Conservation (phyloP, 495 filamentous ascomycete genomes). For the Pyrenopolyporus hunteri region DNA sequence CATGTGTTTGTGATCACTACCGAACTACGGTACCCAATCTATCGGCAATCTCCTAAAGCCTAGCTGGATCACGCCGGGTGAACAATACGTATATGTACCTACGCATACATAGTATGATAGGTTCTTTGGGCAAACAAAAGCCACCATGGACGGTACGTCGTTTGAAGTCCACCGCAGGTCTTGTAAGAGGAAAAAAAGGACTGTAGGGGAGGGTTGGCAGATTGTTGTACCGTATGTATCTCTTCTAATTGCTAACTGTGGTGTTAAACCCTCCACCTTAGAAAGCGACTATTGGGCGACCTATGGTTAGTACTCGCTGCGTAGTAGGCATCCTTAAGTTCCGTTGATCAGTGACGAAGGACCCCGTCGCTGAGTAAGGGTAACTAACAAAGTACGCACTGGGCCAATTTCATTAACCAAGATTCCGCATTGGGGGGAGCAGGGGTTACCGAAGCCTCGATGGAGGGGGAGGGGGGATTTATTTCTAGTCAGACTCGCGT, state of each 20-base stretch:
- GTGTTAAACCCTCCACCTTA: conserved; percentile 6
- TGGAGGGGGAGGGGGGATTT: not conserved
- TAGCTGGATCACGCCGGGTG: not conserved
- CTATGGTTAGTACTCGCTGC: conserved; percentile 1
- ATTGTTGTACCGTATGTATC: not conserved
- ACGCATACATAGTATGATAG: not conserved
- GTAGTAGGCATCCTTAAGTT: conserved; percentile 14
- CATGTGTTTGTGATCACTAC: conserved; percentile 23
- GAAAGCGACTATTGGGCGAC: not conserved
- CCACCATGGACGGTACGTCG: not conserved
- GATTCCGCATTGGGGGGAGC: not conserved
- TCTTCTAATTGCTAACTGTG: too few relatives aligned
- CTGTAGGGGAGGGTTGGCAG: too few relatives aligned
- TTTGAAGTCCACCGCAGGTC: not conserved
- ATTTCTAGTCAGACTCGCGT: conserved; percentile 8
- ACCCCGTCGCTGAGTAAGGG: conserved; percentile 9
- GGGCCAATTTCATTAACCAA: conserved; percentile 6
- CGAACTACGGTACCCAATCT: conserved; percentile 22
- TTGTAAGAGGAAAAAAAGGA: not conserved
- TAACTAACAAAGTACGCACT: conserved; percentile 8
- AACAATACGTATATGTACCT: not conserved
- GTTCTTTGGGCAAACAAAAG: conserved; percentile 7
- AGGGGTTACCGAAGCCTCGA: conserved; percentile 13
- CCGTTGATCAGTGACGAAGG: conserved; percentile 32
- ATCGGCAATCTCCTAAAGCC: conserved; percentile 18